Conservation (phyloP, 352 stramenopile species). For the Saprolegnia parasitica region DNA sequence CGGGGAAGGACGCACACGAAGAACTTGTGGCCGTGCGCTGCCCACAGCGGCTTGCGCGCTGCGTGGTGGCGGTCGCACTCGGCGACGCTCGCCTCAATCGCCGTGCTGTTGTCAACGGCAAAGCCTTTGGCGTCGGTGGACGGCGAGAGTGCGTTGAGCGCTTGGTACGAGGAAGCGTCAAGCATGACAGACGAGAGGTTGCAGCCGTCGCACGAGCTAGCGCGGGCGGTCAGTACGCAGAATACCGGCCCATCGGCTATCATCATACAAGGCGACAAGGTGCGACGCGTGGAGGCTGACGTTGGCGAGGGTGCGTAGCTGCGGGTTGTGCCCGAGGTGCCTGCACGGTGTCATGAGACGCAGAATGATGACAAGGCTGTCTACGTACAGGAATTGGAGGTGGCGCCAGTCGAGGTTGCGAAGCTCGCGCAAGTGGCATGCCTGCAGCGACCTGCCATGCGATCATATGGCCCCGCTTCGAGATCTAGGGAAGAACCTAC, state of each 20-base stretch:
- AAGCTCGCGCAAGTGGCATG: background rate
- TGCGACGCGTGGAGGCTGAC: background rate
- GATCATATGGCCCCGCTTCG: background rate
- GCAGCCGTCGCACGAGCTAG: constrained; percentile 4
- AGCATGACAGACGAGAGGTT: constrained; percentile 8
- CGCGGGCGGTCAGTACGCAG: background rate
- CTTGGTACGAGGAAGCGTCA: background rate
- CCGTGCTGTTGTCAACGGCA: background rate
- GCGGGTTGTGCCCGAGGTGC: background rate
- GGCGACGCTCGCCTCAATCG: background rate
- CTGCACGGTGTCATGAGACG: background rate
- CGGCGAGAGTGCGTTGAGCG: background rate
- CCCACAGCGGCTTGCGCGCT: background rate
- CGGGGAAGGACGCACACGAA: constrained; percentile 6
- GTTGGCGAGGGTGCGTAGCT: background rate
- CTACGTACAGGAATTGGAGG: background rate
- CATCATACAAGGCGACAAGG: no score
- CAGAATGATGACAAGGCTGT: background rate
- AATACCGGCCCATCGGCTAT: no score
- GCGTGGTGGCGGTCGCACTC: constrained; percentile 6
- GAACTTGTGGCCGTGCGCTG: background rate
- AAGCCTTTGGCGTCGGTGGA: background rate
- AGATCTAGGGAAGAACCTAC: no score
- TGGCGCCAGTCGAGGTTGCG: background rate
- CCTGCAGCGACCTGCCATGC: background rate